phyloP scores from a whole-genome alignment of 768 basidiomycete genomes.

The Amanita inopinata region DNA sequence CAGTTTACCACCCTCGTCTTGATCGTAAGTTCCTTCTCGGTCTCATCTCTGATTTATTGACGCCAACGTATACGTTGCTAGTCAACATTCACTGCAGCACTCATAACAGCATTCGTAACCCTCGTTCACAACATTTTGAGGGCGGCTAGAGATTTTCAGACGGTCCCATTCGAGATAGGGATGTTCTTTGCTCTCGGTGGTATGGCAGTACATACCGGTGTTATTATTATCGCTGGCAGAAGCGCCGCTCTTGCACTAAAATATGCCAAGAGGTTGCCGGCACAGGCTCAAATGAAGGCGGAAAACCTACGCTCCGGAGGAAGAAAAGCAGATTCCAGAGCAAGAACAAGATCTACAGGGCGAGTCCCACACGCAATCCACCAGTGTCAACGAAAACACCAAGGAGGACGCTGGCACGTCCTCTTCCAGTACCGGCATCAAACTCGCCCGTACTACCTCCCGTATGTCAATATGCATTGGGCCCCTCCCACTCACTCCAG shows the following conservation, averaged over 20 bases:
- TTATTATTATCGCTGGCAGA: conserved; percentile 6
- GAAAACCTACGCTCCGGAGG: neutral
- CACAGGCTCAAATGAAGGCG: neutral
- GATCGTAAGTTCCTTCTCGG: conserved; percentile 2
- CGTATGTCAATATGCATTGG: too few species aligned
- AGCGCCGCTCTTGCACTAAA: conserved; percentile 3
- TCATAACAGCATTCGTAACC: conserved; percentile 7
- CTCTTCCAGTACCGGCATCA: too few species aligned
- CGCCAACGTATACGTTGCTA: neutral
- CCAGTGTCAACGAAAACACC: too few species aligned
- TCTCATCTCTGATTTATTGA: neutral
- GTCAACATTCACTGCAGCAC: conserved; percentile 8
- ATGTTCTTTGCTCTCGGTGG: conserved; percentile 3
- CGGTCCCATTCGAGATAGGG: conserved; percentile 1
- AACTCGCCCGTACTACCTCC: too few species aligned
- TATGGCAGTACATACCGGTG: conserved; percentile 5
- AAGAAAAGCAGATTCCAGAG: neutral
- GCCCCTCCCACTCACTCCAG: too few species aligned
- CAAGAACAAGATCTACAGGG: too few species aligned
- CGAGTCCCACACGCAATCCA: too few species aligned
- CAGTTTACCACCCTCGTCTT: conserved; percentile 8
- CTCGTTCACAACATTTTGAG: neutral
- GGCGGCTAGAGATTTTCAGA: neutral
- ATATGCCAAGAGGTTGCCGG: conserved; percentile 1
- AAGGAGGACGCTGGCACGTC: too few species aligned